These are phyloP conservation scores for Colletotrichum spaethianum DNA, from an alignment of 2,329 filamentous ascomycete species.

Conservation along the genomic window DNA sequence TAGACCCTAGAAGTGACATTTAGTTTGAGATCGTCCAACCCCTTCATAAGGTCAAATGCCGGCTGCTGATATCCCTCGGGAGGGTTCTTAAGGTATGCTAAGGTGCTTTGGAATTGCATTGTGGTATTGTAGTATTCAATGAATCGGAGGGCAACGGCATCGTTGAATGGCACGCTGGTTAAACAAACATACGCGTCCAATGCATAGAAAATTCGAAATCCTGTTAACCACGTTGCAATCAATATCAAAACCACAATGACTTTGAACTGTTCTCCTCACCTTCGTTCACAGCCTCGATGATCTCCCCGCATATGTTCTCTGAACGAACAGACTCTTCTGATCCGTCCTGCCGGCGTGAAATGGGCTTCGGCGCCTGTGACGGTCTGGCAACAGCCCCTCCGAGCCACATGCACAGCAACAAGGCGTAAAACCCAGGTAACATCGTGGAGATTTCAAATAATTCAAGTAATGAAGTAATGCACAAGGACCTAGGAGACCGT, in stretches of 20 bases:
- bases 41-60: conserved; percentile 19
- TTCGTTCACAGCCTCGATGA: conserved; percentile 26
- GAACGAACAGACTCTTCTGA: neutral
- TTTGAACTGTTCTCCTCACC: neutral
- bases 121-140: conserved; percentile 37
- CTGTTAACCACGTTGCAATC: neutral
- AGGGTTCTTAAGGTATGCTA: conserved; percentile 25
- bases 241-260: neutral
- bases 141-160: conserved; percentile 28
- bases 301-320: conserved; percentile 15
- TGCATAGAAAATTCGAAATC: conserved; percentile 24
- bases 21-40: conserved; percentile 11
- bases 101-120: conserved; percentile 35
- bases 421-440: neutral
- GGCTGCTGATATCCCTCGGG: conserved; percentile 32
- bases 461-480: neutral
- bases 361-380: neutral
- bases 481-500: neutral
- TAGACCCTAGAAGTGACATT: conserved; percentile 25
- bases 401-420: neutral
- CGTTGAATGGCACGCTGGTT: conserved; percentile 27
- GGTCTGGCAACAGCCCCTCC: neutral
- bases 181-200: conserved; percentile 21
- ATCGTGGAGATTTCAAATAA: neutral
- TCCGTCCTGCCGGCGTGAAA: conserved; percentile 15